Conservation (phyloP, 1,139 yeast species). For the Geotrichum europaeum region DNA sequence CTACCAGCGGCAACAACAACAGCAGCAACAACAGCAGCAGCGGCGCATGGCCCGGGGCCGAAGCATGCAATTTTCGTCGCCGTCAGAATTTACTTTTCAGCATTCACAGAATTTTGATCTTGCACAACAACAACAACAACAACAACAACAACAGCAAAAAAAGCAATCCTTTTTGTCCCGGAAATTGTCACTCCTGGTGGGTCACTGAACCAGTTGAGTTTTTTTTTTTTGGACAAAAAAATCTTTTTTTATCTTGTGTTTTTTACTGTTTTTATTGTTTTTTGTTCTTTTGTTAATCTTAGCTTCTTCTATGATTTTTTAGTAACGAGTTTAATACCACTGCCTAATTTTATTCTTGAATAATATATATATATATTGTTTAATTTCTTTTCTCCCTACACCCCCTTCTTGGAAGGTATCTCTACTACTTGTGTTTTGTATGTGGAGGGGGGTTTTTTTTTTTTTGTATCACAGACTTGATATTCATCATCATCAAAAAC, state of each 20-base stretch:
- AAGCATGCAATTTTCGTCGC: background rate
- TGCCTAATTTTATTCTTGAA: background rate
- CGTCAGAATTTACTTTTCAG: background rate
- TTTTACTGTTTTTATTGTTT: background rate
- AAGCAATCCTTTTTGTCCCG: slow-evolving; percentile 8
- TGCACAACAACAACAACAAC: background rate
- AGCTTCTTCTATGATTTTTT: no score
- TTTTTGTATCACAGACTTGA: no score
- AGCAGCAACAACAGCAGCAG: background rate
- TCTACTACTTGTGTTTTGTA: no score
- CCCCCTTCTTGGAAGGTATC: background rate
- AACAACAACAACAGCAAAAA: background rate
- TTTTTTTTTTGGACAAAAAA: background rate
- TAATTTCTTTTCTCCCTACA: background rate
- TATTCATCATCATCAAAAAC: no score
- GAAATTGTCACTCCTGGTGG: slow-evolving; percentile 9
- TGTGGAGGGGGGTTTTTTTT: no score
- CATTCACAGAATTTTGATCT: background rate
- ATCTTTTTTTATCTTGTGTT: background rate
- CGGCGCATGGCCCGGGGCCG: no score
- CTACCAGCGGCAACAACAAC: background rate
- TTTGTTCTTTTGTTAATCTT: background rate
- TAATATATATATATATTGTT: no score
- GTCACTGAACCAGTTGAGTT: background rate
- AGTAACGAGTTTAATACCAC: background rate